Evolutionary conservation across 2,329 filamentous ascomycete species (phyloP), one percentile per base, ranked within the genome.

Genomic region (Fusarium marasasianum): DNA sequence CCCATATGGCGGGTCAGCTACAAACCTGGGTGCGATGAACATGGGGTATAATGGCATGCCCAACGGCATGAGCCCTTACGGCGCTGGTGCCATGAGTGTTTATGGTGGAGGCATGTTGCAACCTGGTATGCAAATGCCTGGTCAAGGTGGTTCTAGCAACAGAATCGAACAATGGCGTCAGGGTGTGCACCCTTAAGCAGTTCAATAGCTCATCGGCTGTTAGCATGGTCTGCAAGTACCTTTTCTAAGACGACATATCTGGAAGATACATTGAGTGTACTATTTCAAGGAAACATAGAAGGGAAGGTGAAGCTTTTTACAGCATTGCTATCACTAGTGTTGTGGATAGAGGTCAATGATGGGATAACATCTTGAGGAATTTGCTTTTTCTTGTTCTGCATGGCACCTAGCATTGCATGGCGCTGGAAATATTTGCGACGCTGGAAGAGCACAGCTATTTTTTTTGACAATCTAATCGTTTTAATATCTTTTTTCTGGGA

Each of bases 81-180:
- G 70, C 43, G 72, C 69, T 22, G 73, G 66, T 31, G 66, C 60
- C 20, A 75, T 77, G 73, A 71, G 71, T 50, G 63, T 79, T 56
- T 82, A 82, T 33, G 79, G 77, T n/a, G 76, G 76, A 7, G 73
- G 74, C 26, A 76, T 79, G 73, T 72, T 80, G 65, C 75, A 78
- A 48, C 76, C 75, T 9, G 75, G 74, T 31, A 79, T 81, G 74
- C 77, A 71, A 56, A 78, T 80, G 78, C 76, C 76, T 12, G 68
- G 76, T 18, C 77, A 75, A n/a, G 78, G 65, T 13, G 78, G 68
- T 31, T 77, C 80, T 6, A 71, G 80, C 71, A 83, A 83, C 54
- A 80, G 82, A 41, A 83, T 85, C 12, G 83, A 86, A 67, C 80
- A 82, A 61, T 86, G 84, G 84, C 80, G 84, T 48, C 84, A 85